Evolutionary conservation across 2,329 filamentous ascomycete species (phyloP), one percentile per base, ranked within the genome.

Genomic region (Fusarium sterilihyphosum): DNA sequence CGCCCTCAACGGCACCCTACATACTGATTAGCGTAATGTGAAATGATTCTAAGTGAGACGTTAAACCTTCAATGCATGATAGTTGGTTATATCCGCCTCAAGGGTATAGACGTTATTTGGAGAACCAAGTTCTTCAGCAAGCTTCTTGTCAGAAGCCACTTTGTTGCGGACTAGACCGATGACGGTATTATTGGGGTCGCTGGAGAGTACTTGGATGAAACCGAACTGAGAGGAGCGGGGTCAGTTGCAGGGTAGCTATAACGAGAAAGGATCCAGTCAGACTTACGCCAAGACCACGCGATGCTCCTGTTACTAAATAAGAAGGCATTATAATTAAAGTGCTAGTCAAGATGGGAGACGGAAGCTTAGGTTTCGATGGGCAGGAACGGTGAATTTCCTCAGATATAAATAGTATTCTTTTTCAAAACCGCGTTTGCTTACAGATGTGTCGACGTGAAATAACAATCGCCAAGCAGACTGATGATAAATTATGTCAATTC

Each of bases 221-320:
- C 38, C 56, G 10, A 58, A 37, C 31, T 47, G 6, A 2, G 24
- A 31, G 10, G 9, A 3, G 2, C 5, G 10, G 31, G 17, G n/a
- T 47, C 13, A 58, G 56, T 22, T 8, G 24, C 8, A 18, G 38
- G n/a, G 20, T 12, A 31, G 6, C 33, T 1, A 16, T 1, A 35
- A 2, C 2, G 3, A 5, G 9, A 16, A 3, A 26, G 6, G 11
- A 17, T 13, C 6, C 1, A 4, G 8, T 18, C 3, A 6, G 2
- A 47, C 56, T 58, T 22, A 47, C n/a, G 22, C 41, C 31, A 17
- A 47, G 22, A 18, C 56, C n/a, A 6, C 56, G 41, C n/a, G 41
- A 59, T 59, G n/a, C 41, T 47, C 56, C 56, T 47, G 41, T 59
- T 24, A 47, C 18, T 4, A 59, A 41, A 47, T 47, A 59, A 17